Percentiles rank a stretch among this genome's conserved stretches.
Evolutionary conservation across 768 basidiomycete genomes (phyloP).

Genomic region (Leccinum rimulosum): DNA sequence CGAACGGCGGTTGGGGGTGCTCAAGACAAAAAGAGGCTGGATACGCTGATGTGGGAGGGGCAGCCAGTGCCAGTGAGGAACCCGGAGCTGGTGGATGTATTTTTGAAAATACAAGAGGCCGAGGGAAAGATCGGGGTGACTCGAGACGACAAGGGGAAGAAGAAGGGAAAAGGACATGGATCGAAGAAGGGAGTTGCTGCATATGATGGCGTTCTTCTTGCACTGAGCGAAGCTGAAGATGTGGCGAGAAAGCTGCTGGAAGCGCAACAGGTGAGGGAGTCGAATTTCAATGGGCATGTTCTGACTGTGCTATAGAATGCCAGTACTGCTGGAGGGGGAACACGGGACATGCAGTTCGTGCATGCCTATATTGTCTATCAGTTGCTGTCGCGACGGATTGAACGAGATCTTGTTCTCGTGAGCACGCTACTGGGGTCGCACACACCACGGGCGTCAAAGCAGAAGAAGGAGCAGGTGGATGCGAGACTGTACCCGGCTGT

Average conservation of each 20-base stretch:
- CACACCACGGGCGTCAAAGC: conserved; percentile 31
- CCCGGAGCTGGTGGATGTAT: conserved; percentile 86
- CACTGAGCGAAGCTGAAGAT: conserved; percentile 87
- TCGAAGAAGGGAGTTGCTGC: conserved; percentile 80
- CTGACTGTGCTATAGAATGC: conserved; percentile 36
- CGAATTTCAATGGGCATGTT: background rate
- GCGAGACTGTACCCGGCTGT: conserved; percentile 78
- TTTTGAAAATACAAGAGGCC: conserved; percentile 80
- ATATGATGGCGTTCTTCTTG: conserved; percentile 81
- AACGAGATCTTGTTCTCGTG: conserved; percentile 83
- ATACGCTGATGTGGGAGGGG: conserved; percentile 73
- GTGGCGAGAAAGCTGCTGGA: conserved; percentile 78
- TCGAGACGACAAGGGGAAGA: conserved; percentile 31
- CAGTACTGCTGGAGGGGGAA: conserved; percentile 43
- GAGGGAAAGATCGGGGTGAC: conserved; percentile 53
- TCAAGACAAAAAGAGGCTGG: conserved; percentile 52
- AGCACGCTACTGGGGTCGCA: conserved; percentile 56
- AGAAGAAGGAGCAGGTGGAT: conserved; percentile 55
- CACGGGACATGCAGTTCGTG: conserved; percentile 78
- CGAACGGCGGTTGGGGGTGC: conserved; percentile 34
- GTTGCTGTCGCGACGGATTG: conserved; percentile 81
- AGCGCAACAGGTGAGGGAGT: conserved; percentile 66
- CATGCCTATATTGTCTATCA: conserved; percentile 88
- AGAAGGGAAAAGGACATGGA: conserved; percentile 37
- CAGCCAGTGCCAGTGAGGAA: conserved; percentile 82